Base-by-base conservation (phyloP, 441 rosid genomes). In the Theobroma grandiflorum region DNA sequence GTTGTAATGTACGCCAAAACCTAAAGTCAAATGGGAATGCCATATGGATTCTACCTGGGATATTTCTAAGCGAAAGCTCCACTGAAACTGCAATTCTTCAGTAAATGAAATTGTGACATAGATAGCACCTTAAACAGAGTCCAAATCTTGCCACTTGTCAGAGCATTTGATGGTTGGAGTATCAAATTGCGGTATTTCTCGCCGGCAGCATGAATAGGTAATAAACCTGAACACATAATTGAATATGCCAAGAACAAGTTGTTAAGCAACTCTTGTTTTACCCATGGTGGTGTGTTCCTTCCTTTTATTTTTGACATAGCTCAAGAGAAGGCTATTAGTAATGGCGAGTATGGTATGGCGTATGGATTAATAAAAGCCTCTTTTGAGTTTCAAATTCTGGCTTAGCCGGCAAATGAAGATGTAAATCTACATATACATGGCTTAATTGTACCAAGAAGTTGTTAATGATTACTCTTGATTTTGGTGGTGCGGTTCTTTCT, bases 21-120 rank as follows among this genome's bases (percentile, higher is more conserved):
- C 62, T 52, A 18, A 72, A 72, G 62, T 52, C 75, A 52, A 22
- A 68, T 52, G 55, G 45, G 35, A 72, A 49, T 31, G 43, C 74
- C 74, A 72, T 47, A 72, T 52, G 62, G 47, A 52, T 53, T 16
- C 45, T 18, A 63, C 10, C 53, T 37, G 31, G 63, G 75, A 53
- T 53, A 53, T 35, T 72, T 47, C 49, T 3, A n/a, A 37, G 33
- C 43, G 22, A 72, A 35, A 35, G 33, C 33, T 14, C n/a, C 45
- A 55, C 2, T 53, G 47, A 18, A 72, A 33, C 61, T 40, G 45
- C 47, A 33, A 72, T 52, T 72, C 45, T 35, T 52, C 45, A 4
- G 75, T 37, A 52, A 72, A 72, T 18, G 18, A 72, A 72, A 35
- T 33, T 52, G 26, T 49, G 45, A 72, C 26, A 31, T 50, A 72